Conservation (phyloP, 768 basidiomycete genomes). For the Tulasnella sp. region DNA sequence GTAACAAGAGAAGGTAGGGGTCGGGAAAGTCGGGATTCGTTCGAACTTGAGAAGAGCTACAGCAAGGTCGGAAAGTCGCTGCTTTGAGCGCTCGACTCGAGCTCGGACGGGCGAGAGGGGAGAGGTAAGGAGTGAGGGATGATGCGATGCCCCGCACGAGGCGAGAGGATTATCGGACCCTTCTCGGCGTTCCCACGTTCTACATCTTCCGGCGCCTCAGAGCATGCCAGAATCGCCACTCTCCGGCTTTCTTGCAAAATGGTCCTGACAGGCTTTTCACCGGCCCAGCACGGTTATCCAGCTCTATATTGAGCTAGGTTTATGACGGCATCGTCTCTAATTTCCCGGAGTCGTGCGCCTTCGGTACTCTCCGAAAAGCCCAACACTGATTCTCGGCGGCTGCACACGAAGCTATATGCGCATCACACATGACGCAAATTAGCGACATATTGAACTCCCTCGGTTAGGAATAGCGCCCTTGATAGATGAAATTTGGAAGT, state of each 20-base stretch:
- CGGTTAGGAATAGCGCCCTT: no score
- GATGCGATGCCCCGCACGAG: constrained; percentile 14
- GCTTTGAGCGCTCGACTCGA: constrained; percentile 8
- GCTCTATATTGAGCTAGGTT: not conserved
- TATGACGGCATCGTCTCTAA: not conserved
- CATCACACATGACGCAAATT: no score
- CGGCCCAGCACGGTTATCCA: not conserved
- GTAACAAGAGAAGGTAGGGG: not conserved
- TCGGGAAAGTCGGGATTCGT: not conserved
- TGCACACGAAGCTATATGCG: no score
- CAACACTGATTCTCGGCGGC: no score
- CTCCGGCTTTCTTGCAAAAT: not conserved
- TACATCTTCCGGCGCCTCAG: not conserved
- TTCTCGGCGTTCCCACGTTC: constrained; percentile 10
- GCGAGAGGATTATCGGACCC: not conserved
- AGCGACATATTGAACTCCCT: no score
- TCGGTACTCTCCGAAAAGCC: not conserved
- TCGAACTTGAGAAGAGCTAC: constrained; percentile 9
- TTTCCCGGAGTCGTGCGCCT: not conserved
- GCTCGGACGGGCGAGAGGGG: constrained; percentile 1
- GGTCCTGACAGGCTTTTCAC: not conserved
- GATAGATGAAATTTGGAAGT: no score
- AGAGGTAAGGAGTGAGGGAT: constrained; percentile 6
- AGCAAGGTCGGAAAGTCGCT: constrained; percentile 13
- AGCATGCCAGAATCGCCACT: not conserved